Conservation (phyloP, 352 stramenopile genomes). For the Phytophthora chlamydospora region DNA sequence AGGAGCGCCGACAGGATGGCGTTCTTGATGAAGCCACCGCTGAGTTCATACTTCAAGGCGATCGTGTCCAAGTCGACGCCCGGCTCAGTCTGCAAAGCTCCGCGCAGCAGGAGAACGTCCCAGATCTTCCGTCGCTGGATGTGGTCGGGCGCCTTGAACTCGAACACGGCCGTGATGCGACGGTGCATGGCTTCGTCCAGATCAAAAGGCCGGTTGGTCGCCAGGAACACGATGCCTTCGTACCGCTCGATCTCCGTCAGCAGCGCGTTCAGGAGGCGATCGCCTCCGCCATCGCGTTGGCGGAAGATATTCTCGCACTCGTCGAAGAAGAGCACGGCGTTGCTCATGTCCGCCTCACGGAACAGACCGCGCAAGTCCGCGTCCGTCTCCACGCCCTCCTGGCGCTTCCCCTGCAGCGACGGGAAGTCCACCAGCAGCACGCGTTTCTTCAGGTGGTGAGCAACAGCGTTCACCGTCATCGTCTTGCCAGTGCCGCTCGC, state of each 20-base stretch:
- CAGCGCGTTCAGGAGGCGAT: constrained; percentile 82
- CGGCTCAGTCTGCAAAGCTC: constrained; percentile 53
- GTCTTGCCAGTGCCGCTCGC: constrained; percentile 91
- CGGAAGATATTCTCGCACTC: constrained; percentile 91
- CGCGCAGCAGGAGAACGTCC: constrained; percentile 68
- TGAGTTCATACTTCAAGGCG: constrained; percentile 88
- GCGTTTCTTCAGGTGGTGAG: constrained; percentile 85
- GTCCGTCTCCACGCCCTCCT: constrained; percentile 78
- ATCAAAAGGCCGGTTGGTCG: constrained; percentile 89
- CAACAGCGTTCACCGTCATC: constrained; percentile 91
- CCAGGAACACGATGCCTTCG: constrained; percentile 89
- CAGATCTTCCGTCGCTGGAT: constrained; percentile 87
- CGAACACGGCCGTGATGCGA: constrained; percentile 88
- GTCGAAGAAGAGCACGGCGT: constrained; percentile 91
- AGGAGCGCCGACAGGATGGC: constrained; percentile 86
- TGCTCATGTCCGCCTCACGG: constrained; percentile 90
- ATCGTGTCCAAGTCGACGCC: constrained; percentile 88
- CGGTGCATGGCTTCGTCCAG: constrained; percentile 92
- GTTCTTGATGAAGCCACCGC: constrained; percentile 92
- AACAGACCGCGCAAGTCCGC: constrained; percentile 86
- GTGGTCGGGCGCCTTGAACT: constrained; percentile 88
- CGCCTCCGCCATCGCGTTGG: constrained; percentile 79
- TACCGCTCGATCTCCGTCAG: constrained; percentile 90
- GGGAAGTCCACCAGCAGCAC: constrained; percentile 90
- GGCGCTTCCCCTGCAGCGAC: constrained; percentile 80